Evolutionary conservation across 2,329 filamentous ascomycete species (phyloP).

Genomic region (Capronia epimyces): DNA sequence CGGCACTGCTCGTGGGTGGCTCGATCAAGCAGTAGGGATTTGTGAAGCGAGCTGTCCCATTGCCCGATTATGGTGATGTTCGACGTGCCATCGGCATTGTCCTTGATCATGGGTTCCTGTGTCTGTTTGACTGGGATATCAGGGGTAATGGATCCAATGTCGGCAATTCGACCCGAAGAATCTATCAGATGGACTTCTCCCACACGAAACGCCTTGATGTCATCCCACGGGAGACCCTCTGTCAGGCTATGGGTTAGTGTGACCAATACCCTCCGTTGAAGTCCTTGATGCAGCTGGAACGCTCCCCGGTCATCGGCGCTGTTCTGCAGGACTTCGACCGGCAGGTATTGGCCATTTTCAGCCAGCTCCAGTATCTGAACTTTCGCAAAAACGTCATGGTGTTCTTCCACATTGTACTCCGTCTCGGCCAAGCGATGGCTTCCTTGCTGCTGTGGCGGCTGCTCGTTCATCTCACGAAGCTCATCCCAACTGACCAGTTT

Average conservation of each 20-base stretch:
- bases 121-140: constrained; percentile 74
- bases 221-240: constrained; percentile 81
- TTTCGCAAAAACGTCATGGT: constrained; percentile 84
- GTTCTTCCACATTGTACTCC: constrained; percentile 88
- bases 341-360: constrained; percentile 82
- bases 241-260: constrained; percentile 89
- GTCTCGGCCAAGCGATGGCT: constrained; percentile 74
- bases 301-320: constrained; percentile 79
- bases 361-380: constrained; percentile 87
- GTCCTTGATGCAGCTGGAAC: constrained; percentile 89
- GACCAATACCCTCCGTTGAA: constrained; percentile 82
- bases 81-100: constrained; percentile 83
- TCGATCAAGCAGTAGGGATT: constrained; percentile 86
- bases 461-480: constrained; percentile 70
- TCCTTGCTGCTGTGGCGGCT: constrained; percentile 46
- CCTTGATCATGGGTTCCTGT: constrained; percentile 69
- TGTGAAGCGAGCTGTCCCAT: constrained; percentile 93
- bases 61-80: constrained; percentile 83
- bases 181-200: constrained; percentile 80
- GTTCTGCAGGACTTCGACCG: constrained; percentile 85
- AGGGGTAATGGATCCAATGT: constrained; percentile 64
- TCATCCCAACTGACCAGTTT: constrained; percentile 98
- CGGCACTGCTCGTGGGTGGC: constrained; percentile 88
- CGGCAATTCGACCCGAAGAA: constrained; percentile 74
- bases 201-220: constrained; percentile 69